Evolutionary conservation across 2,329 filamentous ascomycete genomes (phyloP).

Genomic region (Alternaria ventricosa): DNA sequence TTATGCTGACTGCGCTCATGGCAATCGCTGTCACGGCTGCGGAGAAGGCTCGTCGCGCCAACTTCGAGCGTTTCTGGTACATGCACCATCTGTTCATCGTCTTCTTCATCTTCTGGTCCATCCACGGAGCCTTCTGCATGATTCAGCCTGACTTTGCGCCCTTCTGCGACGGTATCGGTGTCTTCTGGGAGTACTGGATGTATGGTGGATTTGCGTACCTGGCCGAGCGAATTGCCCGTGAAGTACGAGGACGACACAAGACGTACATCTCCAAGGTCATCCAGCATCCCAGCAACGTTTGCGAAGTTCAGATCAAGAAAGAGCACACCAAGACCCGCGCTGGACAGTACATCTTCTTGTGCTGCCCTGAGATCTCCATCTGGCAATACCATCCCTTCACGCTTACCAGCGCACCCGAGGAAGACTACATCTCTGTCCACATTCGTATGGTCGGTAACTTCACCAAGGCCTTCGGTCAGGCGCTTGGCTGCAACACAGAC

Average conservation of each 20-base stretch:
- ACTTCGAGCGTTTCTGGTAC: conserved; percentile 92
- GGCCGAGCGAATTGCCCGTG: conserved; percentile 77
- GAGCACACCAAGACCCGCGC: conserved; percentile 81
- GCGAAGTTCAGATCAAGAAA: conserved; percentile 92
- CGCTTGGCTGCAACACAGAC: conserved; percentile 78
- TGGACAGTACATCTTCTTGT: conserved; percentile 87
- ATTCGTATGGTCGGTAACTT: conserved; percentile 85
- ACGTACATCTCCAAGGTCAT: conserved; percentile 89
- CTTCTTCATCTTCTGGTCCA: conserved; percentile 91
- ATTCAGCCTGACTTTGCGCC: conserved; percentile 83
- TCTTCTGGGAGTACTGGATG: conserved; percentile 92
- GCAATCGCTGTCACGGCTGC: conserved; percentile 79
- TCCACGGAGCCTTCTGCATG: conserved; percentile 90
- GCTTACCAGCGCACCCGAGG: conserved; percentile 83
- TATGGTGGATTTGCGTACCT: conserved; percentile 82
- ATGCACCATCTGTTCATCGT: conserved; percentile 86
- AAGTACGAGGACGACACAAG: conserved; percentile 80
- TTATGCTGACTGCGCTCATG: conserved; percentile 81
- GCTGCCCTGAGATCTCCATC: conserved; percentile 82
- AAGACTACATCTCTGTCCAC: conserved; percentile 89
- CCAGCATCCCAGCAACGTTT: conserved; percentile 86
- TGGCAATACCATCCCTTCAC: conserved; percentile 93
- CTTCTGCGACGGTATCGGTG: conserved; percentile 76
- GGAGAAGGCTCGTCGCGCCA: conserved; percentile 78
- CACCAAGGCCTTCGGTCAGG: conserved; percentile 71